Percentiles rank a stretch among this genome's conserved stretches.
phyloP scores from a whole-genome alignment of 768 basidiomycete species.

The Termitomyces eurrhizus region DNA sequence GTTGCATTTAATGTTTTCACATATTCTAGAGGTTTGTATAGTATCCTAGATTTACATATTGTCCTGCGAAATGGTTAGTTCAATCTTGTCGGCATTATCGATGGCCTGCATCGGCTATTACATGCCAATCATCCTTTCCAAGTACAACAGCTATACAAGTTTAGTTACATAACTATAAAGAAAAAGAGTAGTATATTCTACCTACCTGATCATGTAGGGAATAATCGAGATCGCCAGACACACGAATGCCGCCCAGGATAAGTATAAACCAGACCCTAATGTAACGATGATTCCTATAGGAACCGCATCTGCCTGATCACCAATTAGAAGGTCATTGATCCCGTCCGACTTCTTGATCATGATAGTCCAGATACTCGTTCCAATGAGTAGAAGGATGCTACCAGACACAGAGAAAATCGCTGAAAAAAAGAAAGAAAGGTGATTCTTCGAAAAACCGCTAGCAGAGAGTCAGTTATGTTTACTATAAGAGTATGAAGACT shows the following conservation, averaged over 20 bases:
- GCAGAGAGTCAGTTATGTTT: slow-evolving; percentile 9
- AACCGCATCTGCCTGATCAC: slow-evolving; percentile 27
- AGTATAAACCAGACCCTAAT: slow-evolving; percentile 55
- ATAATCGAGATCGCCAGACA: slow-evolving; percentile 60
- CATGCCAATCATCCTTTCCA: slow-evolving; percentile 53
- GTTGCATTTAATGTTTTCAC: not conserved
- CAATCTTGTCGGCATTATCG: not conserved
- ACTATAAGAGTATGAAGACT: slow-evolving; percentile 23
- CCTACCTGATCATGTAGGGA: slow-evolving; percentile 78
- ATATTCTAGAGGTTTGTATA: slow-evolving; percentile 2
- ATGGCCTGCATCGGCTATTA: slow-evolving; percentile 20
- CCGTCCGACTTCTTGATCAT: slow-evolving; percentile 59
- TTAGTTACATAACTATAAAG: not conserved
- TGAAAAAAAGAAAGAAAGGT: slow-evolving; percentile 64
- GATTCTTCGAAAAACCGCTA: slow-evolving; percentile 67
- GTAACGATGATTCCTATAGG: slow-evolving; percentile 63
- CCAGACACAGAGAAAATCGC: slow-evolving; percentile 58
- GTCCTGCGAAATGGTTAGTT: slow-evolving; percentile 4
- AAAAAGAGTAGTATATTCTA: slow-evolving; percentile 5
- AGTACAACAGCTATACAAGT: slow-evolving; percentile 64
- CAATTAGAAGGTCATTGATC: slow-evolving; percentile 51
- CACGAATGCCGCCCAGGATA: slow-evolving; percentile 75
- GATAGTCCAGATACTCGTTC: slow-evolving; percentile 74
- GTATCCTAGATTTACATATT: not conserved
- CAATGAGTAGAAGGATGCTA: slow-evolving; percentile 61